These are phyloP conservation scores for Solanum infundibuliforme DNA, from an alignment of 257 asterid species.

Conservation along the genomic window DNA sequence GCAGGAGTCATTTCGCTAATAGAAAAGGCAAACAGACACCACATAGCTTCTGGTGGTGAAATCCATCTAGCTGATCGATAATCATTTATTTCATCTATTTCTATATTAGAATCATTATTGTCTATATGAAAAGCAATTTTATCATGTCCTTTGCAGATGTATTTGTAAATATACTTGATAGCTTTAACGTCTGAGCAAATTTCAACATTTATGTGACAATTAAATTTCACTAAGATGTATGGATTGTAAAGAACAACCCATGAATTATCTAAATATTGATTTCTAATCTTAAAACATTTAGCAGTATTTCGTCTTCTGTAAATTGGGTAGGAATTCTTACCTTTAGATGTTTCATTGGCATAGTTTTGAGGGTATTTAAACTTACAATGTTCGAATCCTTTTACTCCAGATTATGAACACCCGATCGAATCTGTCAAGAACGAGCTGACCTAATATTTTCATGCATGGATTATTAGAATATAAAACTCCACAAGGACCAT, in stretches of 20 bases:
- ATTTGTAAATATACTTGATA: neutral
- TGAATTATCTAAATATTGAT: neutral
- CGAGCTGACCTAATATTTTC: neutral
- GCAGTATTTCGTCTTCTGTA: neutral
- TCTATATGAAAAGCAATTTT: no score
- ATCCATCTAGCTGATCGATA: no score
- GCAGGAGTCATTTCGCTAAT: no score
- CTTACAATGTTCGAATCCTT: no score
- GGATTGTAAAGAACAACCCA: neutral
- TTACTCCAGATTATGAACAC: no score
- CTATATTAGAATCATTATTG: no score
- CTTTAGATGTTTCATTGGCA: neutral
- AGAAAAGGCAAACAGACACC: no score
- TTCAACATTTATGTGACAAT: neutral
- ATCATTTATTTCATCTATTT: no score
- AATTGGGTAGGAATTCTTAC: neutral
- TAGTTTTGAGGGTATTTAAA: neutral
- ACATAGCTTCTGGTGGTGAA: no score
- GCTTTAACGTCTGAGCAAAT: neutral
- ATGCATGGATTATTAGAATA: neutral
- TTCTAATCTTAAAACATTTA: no score
- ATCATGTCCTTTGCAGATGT: no score
- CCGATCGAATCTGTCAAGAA: no score
- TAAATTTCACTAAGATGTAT: neutral
- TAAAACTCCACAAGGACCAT: neutral